Base-by-base conservation (phyloP, 108 stramenopile species). In the Cyclostephanos invisitatus region DNA sequence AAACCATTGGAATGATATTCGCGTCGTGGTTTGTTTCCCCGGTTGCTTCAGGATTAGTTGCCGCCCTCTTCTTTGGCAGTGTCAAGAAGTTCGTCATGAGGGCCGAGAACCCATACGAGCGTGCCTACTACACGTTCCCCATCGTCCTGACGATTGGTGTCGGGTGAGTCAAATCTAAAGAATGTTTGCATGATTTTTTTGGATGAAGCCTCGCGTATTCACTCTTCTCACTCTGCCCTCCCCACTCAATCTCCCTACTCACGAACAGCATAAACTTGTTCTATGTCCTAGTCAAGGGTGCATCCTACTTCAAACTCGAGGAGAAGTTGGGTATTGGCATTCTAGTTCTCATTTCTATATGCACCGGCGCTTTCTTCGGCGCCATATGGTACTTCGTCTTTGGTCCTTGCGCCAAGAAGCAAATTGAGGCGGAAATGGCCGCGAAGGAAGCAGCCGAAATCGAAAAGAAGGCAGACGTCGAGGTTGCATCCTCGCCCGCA, bases 1-100 rank as follows among this genome's bases (percentile, higher is more conserved):
- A n/a, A n/a, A n/a, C n/a, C n/a, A n/a, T n/a, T n/a, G n/a, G n/a
- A n/a, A n/a, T 86, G 46, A 72, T 77, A 14, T n/a, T n/a, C n/a
- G n/a, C n/a, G n/a, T 78, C 75, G 0, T 90, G 91, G 89, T 53
- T 91, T 37, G 72, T 69, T 12, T 73, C 87, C 9, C 91, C 91
- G 10, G 36, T 86, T 38, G 53, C 82, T 28, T 69, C 87, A 5
- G 87, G 84, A 8, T 22, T 62, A 4, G 18, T 64, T 9, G 78
- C 77, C n/a, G 62, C 60, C 54, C n/a, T 75, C 32, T 35, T 89
- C 61, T 89, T 87, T 60, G 56, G n/a, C 12, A 20, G 68, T 15
- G 40, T 73, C 50, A 36, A 55, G 44, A 2, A 20, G 0, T 62
- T 81, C 35, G 68, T 86, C 64, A 73, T 83, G 29, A 40, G 62